These are phyloP conservation scores for Xylaria sp. DNA, from an alignment of 2,329 filamentous ascomycete genomes.

Conservation along the genomic window DNA sequence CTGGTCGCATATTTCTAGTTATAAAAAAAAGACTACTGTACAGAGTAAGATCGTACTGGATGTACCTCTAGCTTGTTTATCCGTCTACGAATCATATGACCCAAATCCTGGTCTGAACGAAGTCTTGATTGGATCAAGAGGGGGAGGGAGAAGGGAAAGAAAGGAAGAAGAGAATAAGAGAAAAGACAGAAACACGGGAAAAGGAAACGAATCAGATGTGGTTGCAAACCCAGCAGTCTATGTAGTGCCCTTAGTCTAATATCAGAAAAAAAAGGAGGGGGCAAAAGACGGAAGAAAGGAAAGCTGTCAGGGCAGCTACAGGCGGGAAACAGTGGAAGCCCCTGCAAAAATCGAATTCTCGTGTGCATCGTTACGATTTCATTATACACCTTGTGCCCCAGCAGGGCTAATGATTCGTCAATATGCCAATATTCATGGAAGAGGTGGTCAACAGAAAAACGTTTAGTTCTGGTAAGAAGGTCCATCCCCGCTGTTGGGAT, in stretches of 20 bases:
- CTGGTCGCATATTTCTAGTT: neutral
- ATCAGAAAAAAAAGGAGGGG: neutral
- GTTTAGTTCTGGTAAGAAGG: constrained; percentile 27
- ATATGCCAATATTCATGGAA: neutral
- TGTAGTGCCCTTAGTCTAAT: constrained; percentile 12
- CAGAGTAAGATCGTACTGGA: constrained; percentile 6
- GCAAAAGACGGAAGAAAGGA: neutral
- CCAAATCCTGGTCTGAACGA: neutral
- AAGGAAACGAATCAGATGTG: constrained; percentile 1
- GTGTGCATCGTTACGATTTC: constrained; percentile 21
- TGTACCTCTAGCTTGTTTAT: constrained; percentile 12
- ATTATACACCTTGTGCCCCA: constrained; percentile 2
- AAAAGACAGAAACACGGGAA: neutral
- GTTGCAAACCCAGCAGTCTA: constrained; percentile 22
- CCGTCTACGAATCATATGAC: constrained; percentile 16
- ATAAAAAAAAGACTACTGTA: constrained; percentile 14
- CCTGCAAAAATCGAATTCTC: constrained; percentile 12
- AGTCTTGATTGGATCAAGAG: constrained; percentile 3
- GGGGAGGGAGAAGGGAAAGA: neutral
- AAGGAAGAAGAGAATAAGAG: neutral
- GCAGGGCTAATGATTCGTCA: neutral
- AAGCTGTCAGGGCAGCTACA: constrained; percentile 4
- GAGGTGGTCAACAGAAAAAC: neutral
- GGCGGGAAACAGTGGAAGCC: constrained; percentile 9
- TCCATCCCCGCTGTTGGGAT: constrained; percentile 28